A percentile compares a stretch with the other conserved stretches of the same genome.
Evolutionary conservation across 2,329 filamentous ascomycete species (phyloP).

Genomic region (Nigrospora sphaerica): DNA sequence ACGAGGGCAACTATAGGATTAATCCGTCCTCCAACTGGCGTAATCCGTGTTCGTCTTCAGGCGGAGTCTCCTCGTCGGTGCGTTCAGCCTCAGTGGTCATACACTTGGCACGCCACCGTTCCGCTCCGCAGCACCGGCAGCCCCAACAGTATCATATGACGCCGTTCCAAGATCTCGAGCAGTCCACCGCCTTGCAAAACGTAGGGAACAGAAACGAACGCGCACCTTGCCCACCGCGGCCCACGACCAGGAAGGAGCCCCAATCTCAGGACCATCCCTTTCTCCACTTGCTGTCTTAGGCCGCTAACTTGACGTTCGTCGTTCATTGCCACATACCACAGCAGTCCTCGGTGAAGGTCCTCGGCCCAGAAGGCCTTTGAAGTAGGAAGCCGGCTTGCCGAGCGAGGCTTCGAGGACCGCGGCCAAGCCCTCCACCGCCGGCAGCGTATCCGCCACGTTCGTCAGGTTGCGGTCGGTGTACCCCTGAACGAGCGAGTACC

Average conservation of each 20-base stretch:
- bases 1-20: not conserved
- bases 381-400: constrained; percentile 1
- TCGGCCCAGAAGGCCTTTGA: constrained; percentile 13
- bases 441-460: constrained; percentile 6
- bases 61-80: no score
- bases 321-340: constrained; percentile 13
- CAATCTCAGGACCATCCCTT: not conserved
- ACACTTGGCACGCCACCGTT: no score
- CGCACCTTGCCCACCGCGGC: constrained; percentile 9
- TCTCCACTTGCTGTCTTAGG: no score
- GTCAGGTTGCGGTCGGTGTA: constrained; percentile 12
- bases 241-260: constrained; percentile 13
- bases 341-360: constrained; percentile 9
- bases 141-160: no score
- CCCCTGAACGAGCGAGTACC: constrained; percentile 9
- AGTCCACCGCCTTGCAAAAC: not conserved
- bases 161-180: not conserved
- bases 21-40: not conserved
- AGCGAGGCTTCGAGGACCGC: not conserved
- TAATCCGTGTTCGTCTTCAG: no score
- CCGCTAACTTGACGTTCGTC: constrained; percentile 4
- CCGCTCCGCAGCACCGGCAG: no score
- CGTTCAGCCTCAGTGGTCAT: not conserved
- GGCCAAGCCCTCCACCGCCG: constrained; percentile 9
- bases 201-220: constrained; percentile 4